A percentile compares a stretch with the other conserved stretches of the same genome.
Evolutionary conservation across 345 rosid species (phyloP).

Genomic region (Iberis pinnata): DNA sequence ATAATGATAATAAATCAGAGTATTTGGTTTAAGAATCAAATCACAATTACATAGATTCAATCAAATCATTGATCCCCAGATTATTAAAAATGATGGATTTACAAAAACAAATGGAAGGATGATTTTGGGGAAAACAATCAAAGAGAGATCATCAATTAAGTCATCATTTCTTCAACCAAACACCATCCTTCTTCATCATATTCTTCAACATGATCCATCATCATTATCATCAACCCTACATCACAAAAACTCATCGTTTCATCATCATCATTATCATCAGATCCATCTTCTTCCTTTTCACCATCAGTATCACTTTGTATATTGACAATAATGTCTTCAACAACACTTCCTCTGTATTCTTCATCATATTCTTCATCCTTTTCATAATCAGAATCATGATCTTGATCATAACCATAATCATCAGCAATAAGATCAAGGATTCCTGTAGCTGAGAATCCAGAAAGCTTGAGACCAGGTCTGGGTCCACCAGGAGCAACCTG

Average conservation of each 20-base stretch:
- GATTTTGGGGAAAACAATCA: slow-evolving; percentile 6
- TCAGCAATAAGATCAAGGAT: not conserved
- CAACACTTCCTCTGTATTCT: not conserved
- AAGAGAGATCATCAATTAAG: slow-evolving; percentile 25
- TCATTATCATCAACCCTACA: slow-evolving; percentile 28
- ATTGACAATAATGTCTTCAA: slow-evolving; percentile 13
- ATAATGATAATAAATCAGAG: slow-evolving; percentile 3
- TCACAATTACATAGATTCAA: slow-evolving; percentile 21
- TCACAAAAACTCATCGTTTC: slow-evolving; percentile 31
- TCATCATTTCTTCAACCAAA: slow-evolving; percentile 35
- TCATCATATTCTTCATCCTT: slow-evolving; percentile 3
- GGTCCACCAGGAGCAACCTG: slow-evolving; percentile 29
- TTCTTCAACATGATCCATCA: slow-evolving; percentile 31
- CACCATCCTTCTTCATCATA: slow-evolving; percentile 57
- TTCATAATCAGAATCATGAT: slow-evolving; percentile 31
- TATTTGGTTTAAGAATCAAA: slow-evolving; percentile 18
- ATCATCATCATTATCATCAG: slow-evolving; percentile 11
- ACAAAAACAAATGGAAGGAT: slow-evolving; percentile 23
- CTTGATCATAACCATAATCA: slow-evolving; percentile 22
- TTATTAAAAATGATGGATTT: slow-evolving; percentile 18
- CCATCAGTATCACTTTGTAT: not conserved
- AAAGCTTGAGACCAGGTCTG: slow-evolving; percentile 22
- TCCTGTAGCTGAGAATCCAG: slow-evolving; percentile 31
- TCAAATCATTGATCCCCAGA: slow-evolving; percentile 9
- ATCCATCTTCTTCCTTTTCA: slow-evolving; percentile 3